Evolutionary conservation across 176 grass and related monocot genomes (phyloP).

Genomic region (Zea luxurians): DNA sequence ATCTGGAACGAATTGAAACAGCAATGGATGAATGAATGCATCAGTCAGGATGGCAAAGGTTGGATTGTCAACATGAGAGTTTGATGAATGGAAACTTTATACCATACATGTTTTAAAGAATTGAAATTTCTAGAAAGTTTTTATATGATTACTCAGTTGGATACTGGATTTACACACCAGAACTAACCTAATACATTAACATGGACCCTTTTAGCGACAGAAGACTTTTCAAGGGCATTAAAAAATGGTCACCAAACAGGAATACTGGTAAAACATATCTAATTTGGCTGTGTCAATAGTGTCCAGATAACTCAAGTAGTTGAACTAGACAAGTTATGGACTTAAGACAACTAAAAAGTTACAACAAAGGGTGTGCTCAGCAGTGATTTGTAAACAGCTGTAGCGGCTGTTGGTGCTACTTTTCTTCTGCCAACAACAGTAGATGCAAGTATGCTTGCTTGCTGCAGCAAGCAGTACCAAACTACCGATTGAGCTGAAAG

Average conservation of each 20-base stretch:
- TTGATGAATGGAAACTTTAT: too few relatives aligned
- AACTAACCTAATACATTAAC: not conserved
- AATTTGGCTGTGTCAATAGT: slow-evolving; percentile 8
- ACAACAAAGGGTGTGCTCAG: not conserved
- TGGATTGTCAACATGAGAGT: too few relatives aligned
- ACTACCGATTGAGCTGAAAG: not conserved
- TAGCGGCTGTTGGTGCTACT: too few relatives aligned
- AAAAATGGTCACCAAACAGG: slow-evolving; percentile 4
- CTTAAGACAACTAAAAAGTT: not conserved
- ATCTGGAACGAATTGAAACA: slow-evolving; percentile 24
- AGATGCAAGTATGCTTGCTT: too few relatives aligned
- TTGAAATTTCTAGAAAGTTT: too few relatives aligned
- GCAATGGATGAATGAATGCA: too few relatives aligned
- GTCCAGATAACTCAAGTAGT: not conserved
- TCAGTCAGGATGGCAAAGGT: too few relatives aligned
- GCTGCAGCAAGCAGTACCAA: too few relatives aligned
- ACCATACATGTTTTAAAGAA: too few relatives aligned
- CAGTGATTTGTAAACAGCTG: too few relatives aligned
- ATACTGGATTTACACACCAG: not conserved
- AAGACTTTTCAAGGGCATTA: not conserved
- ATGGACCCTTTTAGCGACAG: not conserved
- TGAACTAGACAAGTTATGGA: not conserved
- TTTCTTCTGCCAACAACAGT: too few relatives aligned
- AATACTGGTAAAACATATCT: not conserved
- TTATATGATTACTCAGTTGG: too few relatives aligned